Conservation (phyloP, 1,284 basidiomycete species). For the Puccinia polysora region DNA sequence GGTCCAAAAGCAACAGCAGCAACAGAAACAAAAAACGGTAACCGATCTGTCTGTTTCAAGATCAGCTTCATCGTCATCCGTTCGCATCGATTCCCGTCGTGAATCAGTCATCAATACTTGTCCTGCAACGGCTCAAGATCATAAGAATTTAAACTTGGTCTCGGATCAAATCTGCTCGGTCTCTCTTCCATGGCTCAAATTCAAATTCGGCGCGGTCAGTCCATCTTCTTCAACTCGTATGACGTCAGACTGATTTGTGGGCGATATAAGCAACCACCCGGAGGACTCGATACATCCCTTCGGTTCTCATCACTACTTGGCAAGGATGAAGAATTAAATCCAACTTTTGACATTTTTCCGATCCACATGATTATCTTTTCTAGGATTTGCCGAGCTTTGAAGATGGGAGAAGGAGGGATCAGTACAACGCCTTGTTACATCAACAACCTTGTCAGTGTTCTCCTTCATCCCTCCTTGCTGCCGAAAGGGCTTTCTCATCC, state of each 20-base stretch:
- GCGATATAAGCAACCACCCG: no score
- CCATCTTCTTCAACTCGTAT: neutral
- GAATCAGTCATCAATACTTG: neutral
- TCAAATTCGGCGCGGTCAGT: slow-evolving; percentile 24
- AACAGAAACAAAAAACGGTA: no score
- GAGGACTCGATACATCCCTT: neutral
- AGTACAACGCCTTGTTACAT: slow-evolving; percentile 26
- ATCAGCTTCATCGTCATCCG: neutral
- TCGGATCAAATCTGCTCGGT: slow-evolving; percentile 1
- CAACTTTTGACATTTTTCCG: neutral
- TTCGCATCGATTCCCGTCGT: no score
- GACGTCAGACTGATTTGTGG: no score
- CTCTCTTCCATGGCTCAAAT: slow-evolving; percentile 34
- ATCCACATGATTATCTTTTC: neutral
- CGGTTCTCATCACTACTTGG: neutral
- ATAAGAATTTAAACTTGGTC: slow-evolving; percentile 4
- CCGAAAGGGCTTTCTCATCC: no score
- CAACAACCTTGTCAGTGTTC: slow-evolving; percentile 29
- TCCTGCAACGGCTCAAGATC: no score
- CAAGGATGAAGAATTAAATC: no score
- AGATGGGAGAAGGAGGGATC: slow-evolving; percentile 16
- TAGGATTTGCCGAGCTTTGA: slow-evolving; percentile 31
- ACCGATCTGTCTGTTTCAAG: neutral
- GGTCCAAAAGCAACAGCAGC: neutral
- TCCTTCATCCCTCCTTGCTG: neutral